A percentile compares a stretch with the other conserved stretches of the same genome.
Evolutionary conservation across 139 green algal genomes (phyloP).

Genomic region (Asterochloris erici): DNA sequence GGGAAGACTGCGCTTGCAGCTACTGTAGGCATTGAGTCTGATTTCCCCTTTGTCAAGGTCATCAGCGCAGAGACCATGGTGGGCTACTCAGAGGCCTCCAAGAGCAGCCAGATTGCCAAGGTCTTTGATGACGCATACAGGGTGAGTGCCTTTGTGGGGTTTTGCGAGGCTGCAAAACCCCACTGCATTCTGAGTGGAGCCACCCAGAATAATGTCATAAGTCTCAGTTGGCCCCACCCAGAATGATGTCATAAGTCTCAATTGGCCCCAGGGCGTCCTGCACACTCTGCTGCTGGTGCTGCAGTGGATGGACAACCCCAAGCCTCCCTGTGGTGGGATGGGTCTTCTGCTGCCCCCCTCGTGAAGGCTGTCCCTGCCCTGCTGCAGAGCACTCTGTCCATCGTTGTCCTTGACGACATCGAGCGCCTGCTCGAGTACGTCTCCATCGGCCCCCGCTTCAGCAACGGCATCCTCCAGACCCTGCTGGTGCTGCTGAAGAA

Average conservation of each 20-base stretch:
- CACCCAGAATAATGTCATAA: too few relatives aligned
- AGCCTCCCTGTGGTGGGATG: too few relatives aligned
- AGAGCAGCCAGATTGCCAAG: constrained; percentile 71
- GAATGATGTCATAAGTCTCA: too few relatives aligned
- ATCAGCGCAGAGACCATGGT: constrained; percentile 85
- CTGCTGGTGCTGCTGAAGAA: constrained; percentile 95
- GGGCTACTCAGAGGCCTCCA: constrained; percentile 80
- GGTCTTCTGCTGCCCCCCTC: too few relatives aligned
- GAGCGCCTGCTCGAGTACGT: constrained; percentile 98
- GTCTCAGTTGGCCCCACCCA: too few relatives aligned
- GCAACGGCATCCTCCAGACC: constrained; percentile 90
- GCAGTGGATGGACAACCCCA: neutral
- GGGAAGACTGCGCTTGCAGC: constrained; percentile 96
- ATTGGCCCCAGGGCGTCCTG: neutral
- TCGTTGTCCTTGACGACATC: constrained; percentile 97
- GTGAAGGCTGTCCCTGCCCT: too few relatives aligned
- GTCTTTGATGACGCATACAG: constrained; percentile 96
- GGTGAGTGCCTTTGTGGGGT: constrained; percentile 21
- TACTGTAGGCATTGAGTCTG: constrained; percentile 74
- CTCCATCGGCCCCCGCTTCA: constrained; percentile 94
- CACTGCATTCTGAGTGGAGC: too few relatives aligned
- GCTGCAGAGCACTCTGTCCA: constrained; percentile 69
- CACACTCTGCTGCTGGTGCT: neutral
- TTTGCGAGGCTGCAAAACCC: too few relatives aligned
- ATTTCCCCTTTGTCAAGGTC: constrained; percentile 94